Percentiles rank a stretch among this genome's conserved stretches.
Evolutionary conservation across 2,329 filamentous ascomycete species (phyloP).

Genomic region (Zalaria obscura): DNA sequence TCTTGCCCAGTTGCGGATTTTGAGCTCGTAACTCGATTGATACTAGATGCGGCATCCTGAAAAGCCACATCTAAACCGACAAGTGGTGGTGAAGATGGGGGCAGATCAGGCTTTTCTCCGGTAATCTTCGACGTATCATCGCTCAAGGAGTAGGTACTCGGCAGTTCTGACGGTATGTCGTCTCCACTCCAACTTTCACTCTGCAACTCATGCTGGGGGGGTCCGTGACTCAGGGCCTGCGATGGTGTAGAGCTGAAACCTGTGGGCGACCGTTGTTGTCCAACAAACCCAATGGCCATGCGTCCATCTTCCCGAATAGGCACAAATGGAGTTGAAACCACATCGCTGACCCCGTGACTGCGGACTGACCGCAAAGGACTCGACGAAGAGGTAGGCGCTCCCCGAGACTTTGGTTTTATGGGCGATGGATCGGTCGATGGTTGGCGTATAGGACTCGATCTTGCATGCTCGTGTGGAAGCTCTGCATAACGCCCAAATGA

Average conservation of each 20-base stretch:
- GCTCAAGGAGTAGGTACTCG: slow-evolving; percentile 19
- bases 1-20: slow-evolving; percentile 2
- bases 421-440: too few relatives aligned
- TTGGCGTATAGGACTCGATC: too few relatives aligned
- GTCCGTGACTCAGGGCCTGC: not conserved
- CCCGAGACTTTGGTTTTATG: too few relatives aligned
- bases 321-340: not conserved
- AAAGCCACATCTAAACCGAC: too few relatives aligned
- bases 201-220: not conserved
- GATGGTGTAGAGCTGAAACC: not conserved
- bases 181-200: slow-evolving; percentile 3
- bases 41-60: too few relatives aligned
- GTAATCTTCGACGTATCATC: slow-evolving; percentile 11
- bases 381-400: too few relatives aligned
- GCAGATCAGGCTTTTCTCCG: not conserved
- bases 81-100: not conserved
- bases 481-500: slow-evolving; percentile 6
- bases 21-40: not conserved
- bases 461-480: not conserved
- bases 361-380: too few relatives aligned
- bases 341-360: not conserved
- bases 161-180: slow-evolving; percentile 16
- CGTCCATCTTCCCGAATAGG: not conserved
- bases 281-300: not conserved
- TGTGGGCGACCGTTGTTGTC: not conserved